These are phyloP conservation scores for Selaginella tamariscina DNA, from an alignment of 75 land plant species.

Conservation along the genomic window DNA sequence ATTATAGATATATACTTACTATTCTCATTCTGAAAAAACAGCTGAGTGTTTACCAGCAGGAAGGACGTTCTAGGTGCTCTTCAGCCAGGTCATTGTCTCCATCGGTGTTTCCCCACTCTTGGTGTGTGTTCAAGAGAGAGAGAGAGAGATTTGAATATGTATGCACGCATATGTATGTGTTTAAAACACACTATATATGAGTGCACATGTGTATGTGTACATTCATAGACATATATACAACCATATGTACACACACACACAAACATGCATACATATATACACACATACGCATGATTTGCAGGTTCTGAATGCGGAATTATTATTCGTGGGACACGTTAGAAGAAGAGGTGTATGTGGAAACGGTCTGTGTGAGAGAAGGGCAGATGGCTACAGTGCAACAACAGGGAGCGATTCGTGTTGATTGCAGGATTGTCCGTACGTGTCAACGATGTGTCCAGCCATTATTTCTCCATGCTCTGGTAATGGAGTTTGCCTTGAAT, in stretches of 20 bases:
- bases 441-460: constrained; percentile 16
- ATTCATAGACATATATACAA: too few species aligned
- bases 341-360: constrained; percentile 28
- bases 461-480: constrained; percentile 12
- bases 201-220: too few species aligned
- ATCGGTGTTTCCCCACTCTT: too few species aligned
- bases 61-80: neutral
- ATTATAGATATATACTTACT: too few species aligned
- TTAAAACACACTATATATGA: too few species aligned
- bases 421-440: constrained; percentile 23
- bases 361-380: constrained; percentile 21
- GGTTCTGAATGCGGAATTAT: neutral
- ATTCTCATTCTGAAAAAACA: too few species aligned
- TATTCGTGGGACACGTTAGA: neutral
- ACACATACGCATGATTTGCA: too few species aligned
- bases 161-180: too few species aligned
- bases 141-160: too few species aligned
- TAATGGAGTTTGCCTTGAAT: constrained; percentile 24
- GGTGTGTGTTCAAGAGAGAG: too few species aligned
- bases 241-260: too few species aligned
- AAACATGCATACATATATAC: too few species aligned
- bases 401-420: constrained; percentile 14
- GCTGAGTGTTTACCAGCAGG: neutral
- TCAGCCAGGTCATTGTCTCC: neutral
- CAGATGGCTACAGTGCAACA: constrained; percentile 17